Base-by-base conservation (phyloP, 305 asterid species). In the Striga hermonthica region DNA sequence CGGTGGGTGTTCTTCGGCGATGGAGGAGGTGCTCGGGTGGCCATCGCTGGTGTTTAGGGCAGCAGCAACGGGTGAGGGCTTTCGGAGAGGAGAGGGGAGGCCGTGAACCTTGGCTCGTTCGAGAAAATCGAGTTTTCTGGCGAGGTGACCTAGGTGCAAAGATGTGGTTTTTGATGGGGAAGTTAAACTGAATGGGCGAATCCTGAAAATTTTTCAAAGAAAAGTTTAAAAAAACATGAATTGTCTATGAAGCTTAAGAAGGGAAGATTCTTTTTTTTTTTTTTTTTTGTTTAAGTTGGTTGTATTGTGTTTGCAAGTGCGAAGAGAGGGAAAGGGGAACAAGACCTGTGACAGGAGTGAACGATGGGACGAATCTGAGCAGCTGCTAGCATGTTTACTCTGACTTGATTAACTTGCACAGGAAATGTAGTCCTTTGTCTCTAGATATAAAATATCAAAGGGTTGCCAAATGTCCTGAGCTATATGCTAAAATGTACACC, bases 371-470 rank as follows among this genome's bases (percentile, higher is more conserved):
- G 78, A 75, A 76, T 74, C 49, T 69, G 89, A 49, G 78, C 74
- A 58, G 90, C 77, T 62, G 81, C 78, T 68, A 78, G 84, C 97
- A 90, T 87, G 75, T 56, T 82, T 61, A 44, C 57, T 67, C 69
- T 66, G 69, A 37, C 45, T 28, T 6, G 53, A 22, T 44, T 65
- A 49, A 62, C 6, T 22, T 22, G 31, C 31, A 22, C 31, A 22
- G 31, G 31, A 22, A 22, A 22, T 1, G 31, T 22, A 22, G 31
- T 22, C 31, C 31, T 22, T 22, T 22, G 31, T 22, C 31, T 1
- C 31, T 22, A 22, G 16, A 15, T 50, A 7, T 13, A 14, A 54
- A 31, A 58, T 40, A 6, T 15, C 12, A 67, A 12, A 57, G 39
- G 6, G 39, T 38, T 34, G 45, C 74, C 66, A 61, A 38, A 55